Evolutionary conservation across 2,329 filamentous ascomycete species (phyloP), one percentile per base, ranked within the genome.

Genomic region (Colletotrichum zoysiae): DNA sequence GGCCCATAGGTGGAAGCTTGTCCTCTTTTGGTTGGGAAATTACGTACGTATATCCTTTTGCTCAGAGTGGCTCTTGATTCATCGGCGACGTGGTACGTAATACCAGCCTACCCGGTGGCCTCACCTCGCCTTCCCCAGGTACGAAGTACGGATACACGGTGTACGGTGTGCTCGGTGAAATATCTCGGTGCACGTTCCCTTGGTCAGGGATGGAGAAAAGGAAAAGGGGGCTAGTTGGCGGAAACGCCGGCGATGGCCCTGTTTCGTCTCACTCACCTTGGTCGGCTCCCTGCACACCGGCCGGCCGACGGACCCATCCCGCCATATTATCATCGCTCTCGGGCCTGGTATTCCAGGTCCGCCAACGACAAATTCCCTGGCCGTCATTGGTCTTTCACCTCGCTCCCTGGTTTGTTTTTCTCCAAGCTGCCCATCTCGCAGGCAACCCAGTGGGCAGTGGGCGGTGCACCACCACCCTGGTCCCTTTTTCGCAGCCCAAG

Each of bases 341-440:
- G 53, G 69, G 51, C 60, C 65, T 60, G 70, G 70, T 55, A 56
- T 60, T 60, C 56, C 26, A 46, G 4, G 55, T 30, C 65, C 66
- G 66, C 40, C 65, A 70, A 61, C 60, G 55, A 23, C 60, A 56
- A 56, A 65, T 61, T 70, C 59, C 20, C 48, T 18, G n/a, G 26
- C 66, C 59, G 62, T 57, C 70, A 72, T 72, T 72, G 70, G 70
- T 9, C 12, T 65, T 46, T 65, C 59, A 69, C 70, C 59, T 65
- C 14, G 35, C 35, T 56, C 44, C 59, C 70, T 65, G 30, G 46
- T 56, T 74, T 74, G 63, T 73, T 76, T 75, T 75, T 72, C 72
- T 75, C 73, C 64, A 70, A 57, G 61, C 71, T 72, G 71, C 72
- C 75, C 77, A 76, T 78, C 75, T 77, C 76, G 74, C 75, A 77